phyloP scores from a whole-genome alignment of 768 basidiomycete species.

The Xerocomus potaroensis region DNA sequence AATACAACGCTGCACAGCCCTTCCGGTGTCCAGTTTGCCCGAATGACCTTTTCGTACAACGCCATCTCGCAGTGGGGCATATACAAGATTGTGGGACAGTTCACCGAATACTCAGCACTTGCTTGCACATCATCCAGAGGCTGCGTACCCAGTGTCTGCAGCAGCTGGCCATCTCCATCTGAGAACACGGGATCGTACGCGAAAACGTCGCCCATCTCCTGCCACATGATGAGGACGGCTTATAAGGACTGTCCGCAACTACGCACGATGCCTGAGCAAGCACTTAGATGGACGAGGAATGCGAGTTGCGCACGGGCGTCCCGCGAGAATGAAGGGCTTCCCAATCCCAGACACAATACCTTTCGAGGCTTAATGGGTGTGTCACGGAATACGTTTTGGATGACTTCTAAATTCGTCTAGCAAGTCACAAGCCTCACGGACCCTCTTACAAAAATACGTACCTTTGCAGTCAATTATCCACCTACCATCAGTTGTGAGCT shows the following conservation, averaged over 20 bases:
- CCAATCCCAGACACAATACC: slow-evolving; percentile 69
- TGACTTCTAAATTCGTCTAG: slow-evolving; percentile 30
- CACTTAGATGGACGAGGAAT: slow-evolving; percentile 54
- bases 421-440: slow-evolving; percentile 3
- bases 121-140: slow-evolving; percentile 45
- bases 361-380: slow-evolving; percentile 23
- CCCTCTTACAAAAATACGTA: slow-evolving; percentile 35
- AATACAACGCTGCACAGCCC: slow-evolving; percentile 48
- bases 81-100: slow-evolving; percentile 56
- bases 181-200: slow-evolving; percentile 76
- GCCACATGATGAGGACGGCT: too few species aligned
- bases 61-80: slow-evolving; percentile 79
- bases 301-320: slow-evolving; percentile 67
- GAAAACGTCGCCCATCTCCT: slow-evolving; percentile 49
- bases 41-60: slow-evolving; percentile 63
- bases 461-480: slow-evolving; percentile 57
- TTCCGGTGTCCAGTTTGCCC: slow-evolving; percentile 53
- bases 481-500: slow-evolving; percentile 40
- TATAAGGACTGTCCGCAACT: too few species aligned
- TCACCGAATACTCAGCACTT: slow-evolving; percentile 34
- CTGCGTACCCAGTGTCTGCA: slow-evolving; percentile 36
- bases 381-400: slow-evolving; percentile 32
- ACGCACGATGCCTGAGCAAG: slow-evolving; percentile 59
- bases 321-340: slow-evolving; percentile 60
- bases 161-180: slow-evolving; percentile 50